Base-by-base conservation (phyloP, 2,329 filamentous ascomycete species). In the Ophiostoma sp. region DNA sequence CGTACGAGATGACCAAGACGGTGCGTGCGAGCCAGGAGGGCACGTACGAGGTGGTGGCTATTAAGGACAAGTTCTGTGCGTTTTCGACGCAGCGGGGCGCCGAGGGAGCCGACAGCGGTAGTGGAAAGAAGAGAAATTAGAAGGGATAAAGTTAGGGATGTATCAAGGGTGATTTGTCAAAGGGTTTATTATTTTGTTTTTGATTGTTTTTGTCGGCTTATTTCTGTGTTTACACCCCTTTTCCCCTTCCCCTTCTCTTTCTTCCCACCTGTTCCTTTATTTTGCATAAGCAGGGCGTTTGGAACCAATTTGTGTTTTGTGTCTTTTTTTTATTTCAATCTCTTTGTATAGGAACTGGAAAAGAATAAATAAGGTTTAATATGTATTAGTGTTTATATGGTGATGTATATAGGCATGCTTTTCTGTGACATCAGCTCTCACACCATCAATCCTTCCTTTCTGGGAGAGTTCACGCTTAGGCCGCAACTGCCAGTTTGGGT, bases 11-110 rank as follows among this genome's bases (percentile, higher is more conserved):
- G 81, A 91, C 85, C 79, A 95, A 97, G 87, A 89, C 90, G 33
- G 89, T 98, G 78, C 91, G 91, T 78, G 94, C 95, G 33, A 94
- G 92, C 77, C 93, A 97, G 80, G 96, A 98, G 85, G 96, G 96
- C 69, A 97, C 94, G 77, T 99, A 99, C 80, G 96, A 99, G 84
- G 95, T 99, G 22, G 93, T 98, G 39, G 92, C 93, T 12, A 97
- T 99, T 82, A 97, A 97, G 85, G 96, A 99, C 82, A 90, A 90
- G 79, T 97, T 89, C 84, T 99, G 96, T 81, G 91, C 93, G 33
- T 97, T 97, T 82, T 93, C 93, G 63, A 95, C 91, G 75, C 88
- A 91, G 79, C 87, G 89, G 76, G 82, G 86, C 52, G 83, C 84
- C 63, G 85, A 85, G 70, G 87, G 82, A 74, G 85, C 83, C 76